Base-by-base conservation (phyloP, 1,284 basidiomycete species). In the Malassezia brasiliensis region DNA sequence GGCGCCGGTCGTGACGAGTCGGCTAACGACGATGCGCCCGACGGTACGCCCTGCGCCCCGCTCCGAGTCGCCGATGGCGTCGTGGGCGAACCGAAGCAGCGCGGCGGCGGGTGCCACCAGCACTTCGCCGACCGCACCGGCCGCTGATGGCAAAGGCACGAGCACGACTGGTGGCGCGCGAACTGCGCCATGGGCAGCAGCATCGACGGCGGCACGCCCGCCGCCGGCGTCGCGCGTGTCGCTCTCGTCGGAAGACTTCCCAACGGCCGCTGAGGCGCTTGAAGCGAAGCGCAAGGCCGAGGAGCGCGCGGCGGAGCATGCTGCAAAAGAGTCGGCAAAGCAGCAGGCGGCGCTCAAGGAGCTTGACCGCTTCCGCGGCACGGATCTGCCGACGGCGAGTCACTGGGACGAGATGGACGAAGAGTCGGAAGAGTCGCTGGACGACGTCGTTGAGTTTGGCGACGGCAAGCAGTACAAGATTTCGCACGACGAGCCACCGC, bases 381-480 rank as follows among this genome's bases (percentile, higher is more conserved):
- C 61, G 8, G 52, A 61, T 5, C 52, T 72, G 15, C 62, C 59
- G 11, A 55, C 63, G 12, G 62, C 62, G 14, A 65, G 65, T 47
- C 72, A 72, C 38, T 74, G 72, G 72, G 70, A 72, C 52, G 70
- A 74, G 55, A 62, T 74, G 61, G 69, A 69, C 31, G 68, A 72
- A 28, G 67, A 69, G 36, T 64, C 65, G 12, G 65, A 63, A 12
- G 65, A 64, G n/a, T 64, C 65, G 44, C 59, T 70, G 6, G 69
- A 68, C 44, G 72, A 69, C 19, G 72, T 72, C 7, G 67, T 74
- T 44, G 68, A 74, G 30, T 74, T 74, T 47, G 72, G 66, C 30
- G 72, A 74, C 37, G 72, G 72, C 40, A 64, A 63, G 5, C 67
- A 71, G 53, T 74, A 74, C 63, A 69, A 71, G 47, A 65, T 74